A percentile compares a stretch with the other conserved stretches of the same genome.
phyloP scores from a whole-genome alignment of 1,139 yeast genomes.

The Diutina rugosa region DNA sequence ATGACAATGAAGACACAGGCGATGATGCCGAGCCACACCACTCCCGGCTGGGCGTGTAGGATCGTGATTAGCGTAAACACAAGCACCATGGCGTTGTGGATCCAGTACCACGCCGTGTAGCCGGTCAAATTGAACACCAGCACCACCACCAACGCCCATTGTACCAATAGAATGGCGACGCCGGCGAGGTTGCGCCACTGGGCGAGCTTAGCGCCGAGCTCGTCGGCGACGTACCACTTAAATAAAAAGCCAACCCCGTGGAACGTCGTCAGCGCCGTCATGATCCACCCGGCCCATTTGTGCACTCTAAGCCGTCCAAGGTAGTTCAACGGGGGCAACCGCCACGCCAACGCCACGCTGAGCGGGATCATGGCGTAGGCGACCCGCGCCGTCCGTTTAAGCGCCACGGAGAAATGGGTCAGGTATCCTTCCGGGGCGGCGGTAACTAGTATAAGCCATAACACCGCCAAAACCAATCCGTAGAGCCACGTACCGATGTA shows the following conservation, averaged over 20 bases:
- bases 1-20: not conserved
- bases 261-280: conserved; percentile 33
- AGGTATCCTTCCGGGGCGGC: not conserved
- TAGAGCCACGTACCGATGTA: not conserved
- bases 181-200: conserved; percentile 54
- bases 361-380: conserved; percentile 57
- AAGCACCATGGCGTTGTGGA: conserved; percentile 15
- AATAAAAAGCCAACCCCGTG: conserved; percentile 49
- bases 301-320: conserved; percentile 48
- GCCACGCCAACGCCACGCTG: conserved; percentile 42
- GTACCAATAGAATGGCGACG: no score
- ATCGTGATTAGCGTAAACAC: not conserved
- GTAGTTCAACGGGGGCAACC: conserved; percentile 38
- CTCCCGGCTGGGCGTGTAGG: not conserved
- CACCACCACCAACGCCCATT: conserved; percentile 16
- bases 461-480: not conserved
- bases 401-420: conserved; percentile 6
- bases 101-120: conserved; percentile 18
- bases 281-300: conserved; percentile 69
- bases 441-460: not conserved
- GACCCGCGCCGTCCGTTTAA: conserved; percentile 43
- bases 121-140: conserved; percentile 15
- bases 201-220: conserved; percentile 19
- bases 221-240: conserved; percentile 28
- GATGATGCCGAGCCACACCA: not conserved